Evolutionary conservation across 2,329 filamentous ascomycete species (phyloP), one percentile per base, ranked within the genome.

Genomic region (Colletotrichum chrysophilum): DNA sequence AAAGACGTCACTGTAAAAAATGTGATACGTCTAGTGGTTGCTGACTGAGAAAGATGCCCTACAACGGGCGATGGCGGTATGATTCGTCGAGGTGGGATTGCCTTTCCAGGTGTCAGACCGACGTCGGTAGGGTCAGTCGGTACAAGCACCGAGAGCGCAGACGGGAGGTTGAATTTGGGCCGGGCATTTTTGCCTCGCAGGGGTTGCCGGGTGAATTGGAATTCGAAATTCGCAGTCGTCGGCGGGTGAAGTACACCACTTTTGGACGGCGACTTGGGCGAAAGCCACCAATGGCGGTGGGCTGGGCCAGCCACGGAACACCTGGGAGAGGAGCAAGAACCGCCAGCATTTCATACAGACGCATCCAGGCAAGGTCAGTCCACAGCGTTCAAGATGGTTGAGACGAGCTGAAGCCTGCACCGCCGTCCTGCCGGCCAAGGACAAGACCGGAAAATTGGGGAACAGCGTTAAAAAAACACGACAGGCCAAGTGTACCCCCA

Each of bases 241-340:
- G 61, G 61, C 61, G 34, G 18, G 32, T 32, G 61, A 26, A 16
- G 13, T 26, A 36, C 36, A 67, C 38, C 36, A 67, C 38, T n/a
- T 64, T 16, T 21, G 32, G 66, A 30, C 16, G 18, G 28, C 56
- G 43, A 21, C 43, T 71, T 28, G 21, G 30, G 14, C 48, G 64
- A 73, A 73, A 61, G 62, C 70, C 70, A 75, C 70, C 74, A 75
- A 75, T 75, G 65, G 62, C 48, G 64, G 52, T 70, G 56, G 67
- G 36, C 70, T 73, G 65, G 55, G 18, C 56, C 38, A 62, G 67
- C 67, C 67, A 70, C 38, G 34, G 26, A 13, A 21, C 2, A 52
- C 43, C 43, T 52, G 43, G 43, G 43, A 56, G 73, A 73, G 73
- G 73, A 64, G 64, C 70, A 24, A 48, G 36, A 71, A 24, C 32